Conservation (phyloP, 345 rosid species). For the Eucalyptus brandiana region DNA sequence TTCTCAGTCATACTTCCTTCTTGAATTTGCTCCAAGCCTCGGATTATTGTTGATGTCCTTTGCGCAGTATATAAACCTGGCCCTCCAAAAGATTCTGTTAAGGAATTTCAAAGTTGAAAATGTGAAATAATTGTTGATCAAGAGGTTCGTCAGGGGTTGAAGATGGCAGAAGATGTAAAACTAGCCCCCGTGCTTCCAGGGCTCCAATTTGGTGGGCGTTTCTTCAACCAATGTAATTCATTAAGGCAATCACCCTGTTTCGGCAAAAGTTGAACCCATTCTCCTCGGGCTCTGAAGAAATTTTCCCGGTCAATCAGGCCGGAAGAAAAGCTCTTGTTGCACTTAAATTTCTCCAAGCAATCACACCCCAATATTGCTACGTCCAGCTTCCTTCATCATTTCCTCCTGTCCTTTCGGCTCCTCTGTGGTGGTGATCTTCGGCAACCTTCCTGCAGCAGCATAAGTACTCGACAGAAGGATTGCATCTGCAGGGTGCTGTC, state of each 20-base stretch:
- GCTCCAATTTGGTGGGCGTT: neutral
- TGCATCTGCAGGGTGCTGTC: conserved; percentile 38
- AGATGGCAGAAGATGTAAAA: neutral
- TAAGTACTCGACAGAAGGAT: conserved; percentile 40
- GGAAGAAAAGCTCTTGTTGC: neutral
- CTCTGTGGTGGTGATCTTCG: conserved; percentile 2
- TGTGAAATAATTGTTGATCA: neutral
- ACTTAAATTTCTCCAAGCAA: neutral
- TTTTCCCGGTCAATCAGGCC: neutral
- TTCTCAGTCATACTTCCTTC: neutral
- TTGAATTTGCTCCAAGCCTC: neutral
- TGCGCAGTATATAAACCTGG: neutral
- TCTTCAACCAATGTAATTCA: neutral
- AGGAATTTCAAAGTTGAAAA: neutral
- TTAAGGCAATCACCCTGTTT: neutral
- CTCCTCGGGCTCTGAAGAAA: neutral
- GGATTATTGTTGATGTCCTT: neutral
- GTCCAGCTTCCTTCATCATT: conserved; percentile 28
- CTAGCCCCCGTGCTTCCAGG: neutral
- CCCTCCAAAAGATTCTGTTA: neutral
- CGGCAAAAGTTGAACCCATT: neutral
- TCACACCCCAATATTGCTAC: conserved; percentile 21
- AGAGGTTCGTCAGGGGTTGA: neutral
- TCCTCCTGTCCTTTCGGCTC: conserved; percentile 3
- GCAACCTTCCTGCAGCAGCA: conserved; percentile 34